Evolutionary conservation across 805 yeast species (phyloP), one percentile per base, ranked within the genome.

Genomic region (Metschnikowia cubensis): DNA sequence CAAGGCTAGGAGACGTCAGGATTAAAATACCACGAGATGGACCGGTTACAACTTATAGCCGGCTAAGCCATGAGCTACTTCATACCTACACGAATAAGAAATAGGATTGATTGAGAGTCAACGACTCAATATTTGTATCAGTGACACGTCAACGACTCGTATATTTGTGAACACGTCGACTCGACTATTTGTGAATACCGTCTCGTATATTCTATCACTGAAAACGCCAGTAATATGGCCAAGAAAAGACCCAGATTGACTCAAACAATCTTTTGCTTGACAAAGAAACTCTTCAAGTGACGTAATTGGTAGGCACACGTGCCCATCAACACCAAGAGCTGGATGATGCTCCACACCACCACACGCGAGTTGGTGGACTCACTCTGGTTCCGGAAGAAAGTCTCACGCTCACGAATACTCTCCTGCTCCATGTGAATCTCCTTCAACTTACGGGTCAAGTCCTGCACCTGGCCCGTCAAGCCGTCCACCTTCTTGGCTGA

Each of bases 211-310:
- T 22, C 6, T 22, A 22, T 22, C 25, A 22, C 2, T 22, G 29
- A 25, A 25, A 10, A 25, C 11, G 29, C 29, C 29, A 25, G 13
- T 8, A 25, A 25, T 11, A 25, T 25, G 8, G 29, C 5, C 29
- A 25, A 33, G 35, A n/a, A 11, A 33, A 33, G 3, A 33, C 8
- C 13, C n/a, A 6, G 14, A 17, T 18, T 7, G 10, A 34, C n/a
- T 68, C 73, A 88, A 17, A 89, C 84, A 52, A 89, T 81, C 72
- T 90, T 90, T 65, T 89, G 96, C 70, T 89, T 89, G 53, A 88
- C 84, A 65, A 89, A 89, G 79, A 89, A 89, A 38, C 83, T 69
- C 69, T 86, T 86, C 70, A 90, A 77, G 61, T 87, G 90, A 48
- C 77, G 76, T 65, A 90, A 69, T 71, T 90, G 96, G 77, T 87